Evolutionary conservation across 352 stramenopile species (phyloP).

Genomic region (Phytophthora colocasiae): DNA sequence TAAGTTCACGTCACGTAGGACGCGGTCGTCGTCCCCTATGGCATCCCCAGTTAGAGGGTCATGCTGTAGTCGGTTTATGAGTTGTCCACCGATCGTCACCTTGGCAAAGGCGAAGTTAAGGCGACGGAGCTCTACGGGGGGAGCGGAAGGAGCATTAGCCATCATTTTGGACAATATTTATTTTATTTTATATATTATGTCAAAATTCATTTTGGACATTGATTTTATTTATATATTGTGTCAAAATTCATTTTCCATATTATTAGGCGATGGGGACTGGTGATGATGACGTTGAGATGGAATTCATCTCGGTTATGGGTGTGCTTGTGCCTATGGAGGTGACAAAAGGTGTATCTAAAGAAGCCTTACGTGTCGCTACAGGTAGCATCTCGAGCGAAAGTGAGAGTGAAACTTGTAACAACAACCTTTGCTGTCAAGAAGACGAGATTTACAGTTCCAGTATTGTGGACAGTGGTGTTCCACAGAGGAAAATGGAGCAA

Average conservation of each 20-base stretch:
- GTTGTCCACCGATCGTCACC: conserved; percentile 65
- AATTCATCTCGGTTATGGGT: conserved; percentile 24
- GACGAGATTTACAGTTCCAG: background rate
- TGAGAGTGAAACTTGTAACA: background rate
- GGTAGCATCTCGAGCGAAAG: background rate
- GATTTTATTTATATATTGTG: too few species aligned
- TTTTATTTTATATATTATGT: too few species aligned
- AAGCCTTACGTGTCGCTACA: conserved; percentile 2
- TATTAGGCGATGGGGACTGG: background rate
- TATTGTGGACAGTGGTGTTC: too few species aligned
- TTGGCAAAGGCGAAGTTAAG: conserved; percentile 84
- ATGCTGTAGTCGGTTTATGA: conserved; percentile 67
- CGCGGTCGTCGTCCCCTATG: conserved; percentile 57
- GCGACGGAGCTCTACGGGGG: conserved; percentile 56
- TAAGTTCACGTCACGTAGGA: conserved; percentile 90
- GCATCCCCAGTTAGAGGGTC: conserved; percentile 27
- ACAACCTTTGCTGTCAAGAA: background rate
- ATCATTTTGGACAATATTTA: background rate
- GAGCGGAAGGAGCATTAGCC: conserved; percentile 2
- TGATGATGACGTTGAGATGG: conserved; percentile 19
- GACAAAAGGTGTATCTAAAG: conserved; percentile 18
- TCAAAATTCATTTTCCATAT: background rate
- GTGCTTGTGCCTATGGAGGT: conserved; percentile 20
- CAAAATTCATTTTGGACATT: background rate
- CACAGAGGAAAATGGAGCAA: too few species aligned